Base-by-base conservation (phyloP, 805 yeast species). In the Candida broadrunensis region DNA sequence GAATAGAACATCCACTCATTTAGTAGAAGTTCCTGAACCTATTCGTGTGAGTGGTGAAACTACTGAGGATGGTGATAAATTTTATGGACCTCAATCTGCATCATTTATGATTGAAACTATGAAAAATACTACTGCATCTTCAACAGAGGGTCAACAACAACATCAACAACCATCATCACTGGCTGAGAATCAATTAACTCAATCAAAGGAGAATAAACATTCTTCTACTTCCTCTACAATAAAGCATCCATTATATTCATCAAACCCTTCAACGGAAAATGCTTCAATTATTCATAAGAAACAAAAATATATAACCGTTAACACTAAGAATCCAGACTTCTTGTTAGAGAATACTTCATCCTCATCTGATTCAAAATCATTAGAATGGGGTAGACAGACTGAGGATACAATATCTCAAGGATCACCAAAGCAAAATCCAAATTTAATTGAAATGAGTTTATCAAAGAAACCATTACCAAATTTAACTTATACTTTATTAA, bases 11-110 rank as follows among this genome's bases (percentile, higher is more conserved):
- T 13, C 29, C 6, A 21, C 6, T 21, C 24, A 21, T 21, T 26
- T 26, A 13, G 6, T 11, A 25, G 29, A 6, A 25, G 13, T 9
- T 25, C 35, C 38, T 3, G n/a, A n/a, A n/a, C 24, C 24, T 7
- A 21, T 21, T 6, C 9, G 9, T 21, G 60, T 66, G 11, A 42
- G 57, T 6, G 72, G 72, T 3, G 72, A 65, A 46, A 63, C 70
- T 17, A 55, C 67, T 19, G 72, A 67, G 45, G 39, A 49, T 14
- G 73, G 72, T 25, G 65, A 63, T 23, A 72, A 72, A 41, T 76
- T 70, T 46, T 76, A 73, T 49, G 80, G 80, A 0, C 80, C 81
- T 1, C 74, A 67, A 43, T 72, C 77, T n/a, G 64, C 74, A 5
- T 56, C 60, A 31, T 74, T 60, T 48, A 75, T 75, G 80, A 66